Percentiles rank a stretch among this genome's conserved stretches.
Evolutionary conservation across 495 filamentous ascomycete genomes (phyloP).

Genomic region (Pseudoneurospora amorphoporcata): DNA sequence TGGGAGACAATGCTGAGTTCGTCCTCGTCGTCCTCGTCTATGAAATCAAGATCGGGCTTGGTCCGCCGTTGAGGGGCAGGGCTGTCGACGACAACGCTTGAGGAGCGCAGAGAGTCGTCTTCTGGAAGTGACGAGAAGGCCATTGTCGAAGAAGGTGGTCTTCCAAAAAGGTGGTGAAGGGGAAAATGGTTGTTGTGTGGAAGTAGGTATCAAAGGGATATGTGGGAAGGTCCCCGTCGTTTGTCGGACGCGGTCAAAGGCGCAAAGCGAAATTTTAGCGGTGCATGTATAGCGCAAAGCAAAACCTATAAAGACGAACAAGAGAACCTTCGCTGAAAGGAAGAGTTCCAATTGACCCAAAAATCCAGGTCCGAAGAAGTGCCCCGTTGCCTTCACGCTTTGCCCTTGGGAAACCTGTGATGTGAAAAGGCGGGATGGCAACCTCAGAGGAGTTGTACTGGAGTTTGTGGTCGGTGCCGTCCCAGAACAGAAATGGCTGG

Average conservation of each 20-base stretch:
- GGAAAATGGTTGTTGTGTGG: neutral
- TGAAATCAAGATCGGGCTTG: neutral
- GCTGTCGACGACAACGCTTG: neutral
- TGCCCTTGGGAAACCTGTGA: neutral
- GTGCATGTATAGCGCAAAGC: neutral
- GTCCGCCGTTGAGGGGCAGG: neutral
- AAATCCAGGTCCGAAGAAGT: neutral
- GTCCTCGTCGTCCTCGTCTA: slow-evolving; percentile 13
- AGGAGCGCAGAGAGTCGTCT: neutral
- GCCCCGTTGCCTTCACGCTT: neutral
- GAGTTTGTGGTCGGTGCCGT: neutral
- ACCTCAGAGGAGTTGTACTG: neutral
- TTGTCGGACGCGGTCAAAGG: neutral
- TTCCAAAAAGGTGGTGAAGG: neutral
- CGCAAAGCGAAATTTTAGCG: neutral
- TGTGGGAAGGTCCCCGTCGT: neutral
- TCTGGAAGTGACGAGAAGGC: slow-evolving; percentile 5
- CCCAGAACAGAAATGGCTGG: neutral
- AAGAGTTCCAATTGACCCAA: neutral
- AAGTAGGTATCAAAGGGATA: neutral
- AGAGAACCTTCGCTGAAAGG: neutral
- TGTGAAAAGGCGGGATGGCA: neutral
- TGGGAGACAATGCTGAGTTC: slow-evolving; percentile 11
- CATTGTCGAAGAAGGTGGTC: slow-evolving; percentile 1
- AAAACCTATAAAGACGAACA: neutral